Conservation (phyloP, 257 asterid species). For the Euphrasia confusa region DNA sequence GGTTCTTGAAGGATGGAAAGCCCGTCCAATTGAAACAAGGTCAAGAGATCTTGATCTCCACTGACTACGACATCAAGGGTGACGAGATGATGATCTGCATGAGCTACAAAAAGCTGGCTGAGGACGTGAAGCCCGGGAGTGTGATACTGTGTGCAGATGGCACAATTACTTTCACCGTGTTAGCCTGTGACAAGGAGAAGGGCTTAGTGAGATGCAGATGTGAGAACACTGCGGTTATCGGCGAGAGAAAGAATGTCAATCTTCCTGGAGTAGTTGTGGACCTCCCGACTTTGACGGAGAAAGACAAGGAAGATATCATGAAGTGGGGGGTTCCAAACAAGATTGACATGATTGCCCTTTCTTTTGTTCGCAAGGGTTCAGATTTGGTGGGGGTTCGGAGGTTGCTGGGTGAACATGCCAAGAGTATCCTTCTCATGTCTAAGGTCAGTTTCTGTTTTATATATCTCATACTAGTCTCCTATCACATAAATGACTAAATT, state of each 20-base stretch:
- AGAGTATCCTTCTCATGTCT: constrained; percentile 68
- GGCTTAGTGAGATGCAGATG: constrained; percentile 77
- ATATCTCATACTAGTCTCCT: neutral
- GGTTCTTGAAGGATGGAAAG: constrained; percentile 66
- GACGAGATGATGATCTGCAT: constrained; percentile 52
- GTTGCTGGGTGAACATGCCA: constrained; percentile 74
- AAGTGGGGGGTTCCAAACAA: constrained; percentile 86
- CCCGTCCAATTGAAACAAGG: constrained; percentile 78
- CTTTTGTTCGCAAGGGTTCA: constrained; percentile 85
- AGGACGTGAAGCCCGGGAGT: constrained; percentile 71
- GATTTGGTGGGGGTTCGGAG: constrained; percentile 79
- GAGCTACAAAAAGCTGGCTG: constrained; percentile 73
- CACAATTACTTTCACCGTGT: constrained; percentile 59
- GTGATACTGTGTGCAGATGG: constrained; percentile 79
- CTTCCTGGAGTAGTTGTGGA: constrained; percentile 84
- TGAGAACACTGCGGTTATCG: constrained; percentile 69
- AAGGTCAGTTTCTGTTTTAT: constrained; percentile 38
- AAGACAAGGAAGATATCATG: constrained; percentile 78
- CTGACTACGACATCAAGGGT: constrained; percentile 79
- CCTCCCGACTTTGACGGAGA: constrained; percentile 83
- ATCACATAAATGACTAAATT: neutral
- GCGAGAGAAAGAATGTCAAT: constrained; percentile 83
- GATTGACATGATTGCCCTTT: constrained; percentile 84
- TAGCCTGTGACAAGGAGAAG: constrained; percentile 56
- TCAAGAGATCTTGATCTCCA: constrained; percentile 54